A percentile compares a stretch with the other conserved stretches of the same genome.
phyloP scores from a whole-genome alignment of 768 basidiomycete species.

The Auricularia cornea region DNA sequence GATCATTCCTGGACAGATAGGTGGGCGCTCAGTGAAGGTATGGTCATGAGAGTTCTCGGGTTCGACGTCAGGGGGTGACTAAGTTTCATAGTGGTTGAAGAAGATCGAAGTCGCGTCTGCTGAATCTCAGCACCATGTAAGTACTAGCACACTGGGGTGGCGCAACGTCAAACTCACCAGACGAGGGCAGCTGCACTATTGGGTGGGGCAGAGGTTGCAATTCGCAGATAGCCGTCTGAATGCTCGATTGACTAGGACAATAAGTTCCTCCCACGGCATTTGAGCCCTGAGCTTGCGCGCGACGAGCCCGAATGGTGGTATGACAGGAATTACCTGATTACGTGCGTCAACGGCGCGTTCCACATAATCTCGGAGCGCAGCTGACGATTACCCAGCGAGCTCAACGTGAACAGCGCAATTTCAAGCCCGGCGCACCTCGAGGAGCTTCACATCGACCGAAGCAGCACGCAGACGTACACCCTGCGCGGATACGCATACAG shows the following conservation, averaged over 20 bases:
- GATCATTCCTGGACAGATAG: conserved; percentile 55
- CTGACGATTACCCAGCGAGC: conserved; percentile 37
- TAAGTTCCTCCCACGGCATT: conserved; percentile 48
- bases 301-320: conserved; percentile 48
- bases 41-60: background rate
- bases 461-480: conserved; percentile 25
- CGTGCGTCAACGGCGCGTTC: background rate
- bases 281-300: conserved; percentile 44
- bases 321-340: conserved; percentile 31
- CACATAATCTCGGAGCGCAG: too few relatives aligned
- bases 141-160: conserved; percentile 2
- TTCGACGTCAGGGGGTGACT: background rate
- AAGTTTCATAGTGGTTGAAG: conserved; percentile 46
- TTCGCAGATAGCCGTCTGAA: too few relatives aligned
- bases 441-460: conserved; percentile 16
- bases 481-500: conserved; percentile 53
- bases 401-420: conserved; percentile 53
- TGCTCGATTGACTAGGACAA: too few relatives aligned
- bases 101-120: conserved; percentile 41
- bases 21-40: conserved; percentile 44
- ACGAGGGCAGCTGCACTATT: conserved; percentile 25
- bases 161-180: too few relatives aligned
- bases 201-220: conserved; percentile 23
- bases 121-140: conserved; percentile 47
- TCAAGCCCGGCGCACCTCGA: conserved; percentile 50